Conservation (phyloP, 176 grass and related monocot genomes). For the Lolium perenne region DNA sequence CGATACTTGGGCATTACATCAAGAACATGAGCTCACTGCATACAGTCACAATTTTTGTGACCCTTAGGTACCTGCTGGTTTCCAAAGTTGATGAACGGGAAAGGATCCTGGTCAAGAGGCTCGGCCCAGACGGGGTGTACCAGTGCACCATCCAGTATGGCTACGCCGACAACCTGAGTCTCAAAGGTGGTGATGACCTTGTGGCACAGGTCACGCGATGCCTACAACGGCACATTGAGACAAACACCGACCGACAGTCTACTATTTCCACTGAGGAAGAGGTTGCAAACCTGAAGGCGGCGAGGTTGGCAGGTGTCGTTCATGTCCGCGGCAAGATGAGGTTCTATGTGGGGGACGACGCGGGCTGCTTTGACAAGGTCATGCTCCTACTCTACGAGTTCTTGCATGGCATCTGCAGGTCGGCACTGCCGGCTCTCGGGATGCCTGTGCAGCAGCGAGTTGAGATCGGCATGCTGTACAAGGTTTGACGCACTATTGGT, state of each 20-base stretch:
- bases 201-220: conserved; percentile 49
- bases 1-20: conserved; percentile 71
- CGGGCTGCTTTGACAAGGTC: conserved; percentile 59
- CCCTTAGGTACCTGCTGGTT: conserved; percentile 70
- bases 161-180: conserved; percentile 62
- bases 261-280: conserved; percentile 24
- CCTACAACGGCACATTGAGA: conserved; percentile 42
- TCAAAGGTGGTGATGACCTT: conserved; percentile 47
- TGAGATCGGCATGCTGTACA: conserved; percentile 85
- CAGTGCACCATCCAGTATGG: conserved; percentile 69
- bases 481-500: conserved; percentile 43
- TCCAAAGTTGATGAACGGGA: conserved; percentile 64
- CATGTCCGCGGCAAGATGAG: conserved; percentile 78
- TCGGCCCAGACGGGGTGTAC: conserved; percentile 64
- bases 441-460: conserved; percentile 68
- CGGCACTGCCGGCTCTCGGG: conserved; percentile 59
- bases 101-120: conserved; percentile 61
- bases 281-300: conserved; percentile 55
- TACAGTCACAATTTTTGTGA: conserved; percentile 63
- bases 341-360: conserved; percentile 66
- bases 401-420: conserved; percentile 72
- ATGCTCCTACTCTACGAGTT: conserved; percentile 80
- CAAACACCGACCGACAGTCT: background rate
- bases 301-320: conserved; percentile 48
- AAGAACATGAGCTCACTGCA: conserved; percentile 80